phyloP scores from a whole-genome alignment of 148 eudicot species.

The Rhododendron henanense region DNA sequence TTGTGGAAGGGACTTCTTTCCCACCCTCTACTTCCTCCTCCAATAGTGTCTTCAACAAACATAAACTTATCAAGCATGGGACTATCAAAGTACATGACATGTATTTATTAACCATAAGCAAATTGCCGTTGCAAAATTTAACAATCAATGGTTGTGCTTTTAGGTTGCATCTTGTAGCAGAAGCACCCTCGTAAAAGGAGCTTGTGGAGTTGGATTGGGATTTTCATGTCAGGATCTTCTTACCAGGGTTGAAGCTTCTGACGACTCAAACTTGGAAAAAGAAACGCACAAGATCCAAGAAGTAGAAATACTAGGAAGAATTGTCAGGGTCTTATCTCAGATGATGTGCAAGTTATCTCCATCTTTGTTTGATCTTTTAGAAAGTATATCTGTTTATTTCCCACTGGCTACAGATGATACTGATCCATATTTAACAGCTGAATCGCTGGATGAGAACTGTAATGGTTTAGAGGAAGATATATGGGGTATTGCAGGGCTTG shows the following conservation, averaged over 20 bases:
- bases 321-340: constrained; percentile 47
- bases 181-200: constrained; percentile 82
- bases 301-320: constrained; percentile 52
- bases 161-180: constrained; percentile 70
- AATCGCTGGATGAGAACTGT: constrained; percentile 21
- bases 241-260: constrained; percentile 34
- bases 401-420: constrained; percentile 33
- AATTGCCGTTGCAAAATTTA: neutral
- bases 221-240: constrained; percentile 86
- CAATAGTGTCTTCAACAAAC: neutral
- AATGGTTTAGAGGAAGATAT: constrained; percentile 62
- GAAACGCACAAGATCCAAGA: constrained; percentile 45
- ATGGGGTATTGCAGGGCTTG: constrained; percentile 92
- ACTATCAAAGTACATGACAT: neutral
- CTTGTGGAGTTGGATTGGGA: constrained; percentile 92
- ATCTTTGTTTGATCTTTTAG: constrained; percentile 39
- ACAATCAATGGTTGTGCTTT: constrained; percentile 18
- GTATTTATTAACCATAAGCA: neutral
- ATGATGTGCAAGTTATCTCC: constrained; percentile 46
- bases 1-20: neutral
- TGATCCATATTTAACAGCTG: constrained; percentile 21
- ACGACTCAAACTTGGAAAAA: constrained; percentile 30
- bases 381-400: constrained; percentile 38
- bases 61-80: neutral
- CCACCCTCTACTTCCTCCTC: neutral